Evolutionary conservation across 2,329 filamentous ascomycete genomes (phyloP).

Genomic region (Chaetoscypha palmicola): DNA sequence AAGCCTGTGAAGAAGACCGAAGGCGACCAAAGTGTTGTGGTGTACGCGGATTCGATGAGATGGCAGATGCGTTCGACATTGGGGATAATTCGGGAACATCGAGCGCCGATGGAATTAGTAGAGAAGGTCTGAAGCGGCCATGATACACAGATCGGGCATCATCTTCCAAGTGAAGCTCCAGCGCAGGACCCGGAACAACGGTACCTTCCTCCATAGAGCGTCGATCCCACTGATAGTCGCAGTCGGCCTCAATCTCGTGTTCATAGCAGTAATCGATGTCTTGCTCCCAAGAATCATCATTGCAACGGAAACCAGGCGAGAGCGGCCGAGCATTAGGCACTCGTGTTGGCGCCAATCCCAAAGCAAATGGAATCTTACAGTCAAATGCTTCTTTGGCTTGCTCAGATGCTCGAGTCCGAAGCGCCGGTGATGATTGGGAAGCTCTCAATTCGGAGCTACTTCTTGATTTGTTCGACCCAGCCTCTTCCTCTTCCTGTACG

Average conservation of each 20-base stretch:
- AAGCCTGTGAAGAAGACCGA: slow-evolving; percentile 36
- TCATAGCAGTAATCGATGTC: slow-evolving; percentile 67
- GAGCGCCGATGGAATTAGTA: slow-evolving; percentile 23
- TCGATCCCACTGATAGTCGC: slow-evolving; percentile 59
- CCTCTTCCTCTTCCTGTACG: slow-evolving; percentile 54
- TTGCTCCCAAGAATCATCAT: slow-evolving; percentile 52
- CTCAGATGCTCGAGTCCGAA: slow-evolving; percentile 38
- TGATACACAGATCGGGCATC: slow-evolving; percentile 20
- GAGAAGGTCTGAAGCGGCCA: slow-evolving; percentile 28
- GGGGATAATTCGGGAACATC: slow-evolving; percentile 30
- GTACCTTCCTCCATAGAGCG: slow-evolving; percentile 41
- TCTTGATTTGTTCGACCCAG: slow-evolving; percentile 21
- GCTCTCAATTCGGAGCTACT: slow-evolving; percentile 24
- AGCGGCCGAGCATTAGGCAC: slow-evolving; percentile 7
- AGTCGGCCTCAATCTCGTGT: slow-evolving; percentile 59
- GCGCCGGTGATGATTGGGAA: slow-evolving; percentile 28
- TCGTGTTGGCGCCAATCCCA: slow-evolving; percentile 2
- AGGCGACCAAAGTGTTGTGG: slow-evolving; percentile 22
- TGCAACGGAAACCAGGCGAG: slow-evolving; percentile 16
- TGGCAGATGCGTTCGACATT: slow-evolving; percentile 22
- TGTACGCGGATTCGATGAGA: slow-evolving; percentile 23
- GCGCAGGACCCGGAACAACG: slow-evolving; percentile 13
- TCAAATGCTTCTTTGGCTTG: slow-evolving; percentile 25
- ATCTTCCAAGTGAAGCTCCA: slow-evolving; percentile 23
- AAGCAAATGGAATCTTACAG: slow-evolving; percentile 15